These are phyloP conservation scores for Boletus subparvulus DNA, from an alignment of 768 basidiomycete species.

Conservation along the genomic window DNA sequence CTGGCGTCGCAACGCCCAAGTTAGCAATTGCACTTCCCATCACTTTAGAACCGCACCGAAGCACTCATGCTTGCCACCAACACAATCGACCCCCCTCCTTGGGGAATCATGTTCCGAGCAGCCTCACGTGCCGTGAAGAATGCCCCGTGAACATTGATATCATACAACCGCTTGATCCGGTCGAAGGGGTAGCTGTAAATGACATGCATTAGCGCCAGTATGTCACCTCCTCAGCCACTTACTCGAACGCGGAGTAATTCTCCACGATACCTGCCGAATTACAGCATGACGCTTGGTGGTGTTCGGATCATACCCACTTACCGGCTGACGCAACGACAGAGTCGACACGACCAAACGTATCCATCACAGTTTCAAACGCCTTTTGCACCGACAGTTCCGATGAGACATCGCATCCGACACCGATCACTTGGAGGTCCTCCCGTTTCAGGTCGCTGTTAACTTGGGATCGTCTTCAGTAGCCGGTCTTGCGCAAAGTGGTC, in stretches of 20 bases:
- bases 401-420: slow-evolving; percentile 85
- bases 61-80: slow-evolving; percentile 92
- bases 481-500: slow-evolving; percentile 22
- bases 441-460: slow-evolving; percentile 53
- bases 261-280: slow-evolving; percentile 68
- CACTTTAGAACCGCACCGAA: slow-evolving; percentile 50
- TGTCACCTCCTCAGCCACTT: slow-evolving; percentile 24
- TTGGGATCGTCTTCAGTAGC: slow-evolving; percentile 38
- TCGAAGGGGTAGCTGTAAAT: slow-evolving; percentile 77
- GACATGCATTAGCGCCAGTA: slow-evolving; percentile 8
- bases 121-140: slow-evolving; percentile 98
- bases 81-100: slow-evolving; percentile 76
- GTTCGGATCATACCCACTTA: slow-evolving; percentile 30
- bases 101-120: slow-evolving; percentile 85
- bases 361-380: slow-evolving; percentile 62
- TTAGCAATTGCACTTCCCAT: slow-evolving; percentile 1
- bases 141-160: slow-evolving; percentile 91
- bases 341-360: slow-evolving; percentile 72
- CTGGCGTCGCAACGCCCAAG: slow-evolving; percentile 37
- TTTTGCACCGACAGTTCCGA: slow-evolving; percentile 76
- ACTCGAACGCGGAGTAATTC: slow-evolving; percentile 87
- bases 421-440: slow-evolving; percentile 64
- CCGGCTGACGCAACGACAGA: slow-evolving; percentile 89
- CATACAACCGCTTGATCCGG: slow-evolving; percentile 78
- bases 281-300: not conserved